These are phyloP conservation scores for Auricularia heimuer DNA, from an alignment of 768 basidiomycete species.

Conservation along the genomic window DNA sequence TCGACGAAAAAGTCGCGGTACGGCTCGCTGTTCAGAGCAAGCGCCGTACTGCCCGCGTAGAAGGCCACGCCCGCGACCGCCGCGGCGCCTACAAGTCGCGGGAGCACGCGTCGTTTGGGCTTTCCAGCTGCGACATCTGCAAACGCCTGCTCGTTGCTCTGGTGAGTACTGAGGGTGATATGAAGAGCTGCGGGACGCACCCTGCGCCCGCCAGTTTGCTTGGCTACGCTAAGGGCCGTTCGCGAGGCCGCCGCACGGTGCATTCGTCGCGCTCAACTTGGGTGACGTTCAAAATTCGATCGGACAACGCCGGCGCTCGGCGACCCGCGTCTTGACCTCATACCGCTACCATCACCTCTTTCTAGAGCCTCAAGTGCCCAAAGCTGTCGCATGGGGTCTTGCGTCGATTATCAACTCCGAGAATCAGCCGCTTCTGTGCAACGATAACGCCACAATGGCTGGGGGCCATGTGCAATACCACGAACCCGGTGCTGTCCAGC, in stretches of 20 bases:
- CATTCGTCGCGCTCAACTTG: background rate
- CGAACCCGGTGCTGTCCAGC: background rate
- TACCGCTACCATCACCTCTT: too few species aligned
- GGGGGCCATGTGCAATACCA: background rate
- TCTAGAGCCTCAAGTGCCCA: too few species aligned
- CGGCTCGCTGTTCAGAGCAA: slow-evolving; percentile 62
- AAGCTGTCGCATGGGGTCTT: too few species aligned
- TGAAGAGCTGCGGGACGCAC: background rate
- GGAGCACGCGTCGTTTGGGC: slow-evolving; percentile 46
- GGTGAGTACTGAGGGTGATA: background rate
- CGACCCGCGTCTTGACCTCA: too few species aligned
- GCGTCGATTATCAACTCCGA: background rate
- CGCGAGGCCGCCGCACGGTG: background rate
- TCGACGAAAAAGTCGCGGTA: slow-evolving; percentile 85
- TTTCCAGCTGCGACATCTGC: slow-evolving; percentile 23
- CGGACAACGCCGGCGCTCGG: background rate
- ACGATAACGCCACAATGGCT: background rate
- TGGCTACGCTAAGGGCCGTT: background rate
- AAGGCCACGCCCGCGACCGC: slow-evolving; percentile 61
- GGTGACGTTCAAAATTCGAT: background rate
- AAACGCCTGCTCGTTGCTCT: background rate
- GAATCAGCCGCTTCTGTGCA: background rate
- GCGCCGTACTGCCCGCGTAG: slow-evolving; percentile 73
- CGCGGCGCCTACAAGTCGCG: slow-evolving; percentile 57
- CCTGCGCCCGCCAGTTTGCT: background rate